Conservation (phyloP, 2,329 filamentous ascomycete species). For the Ampelomyces quisqualis region DNA sequence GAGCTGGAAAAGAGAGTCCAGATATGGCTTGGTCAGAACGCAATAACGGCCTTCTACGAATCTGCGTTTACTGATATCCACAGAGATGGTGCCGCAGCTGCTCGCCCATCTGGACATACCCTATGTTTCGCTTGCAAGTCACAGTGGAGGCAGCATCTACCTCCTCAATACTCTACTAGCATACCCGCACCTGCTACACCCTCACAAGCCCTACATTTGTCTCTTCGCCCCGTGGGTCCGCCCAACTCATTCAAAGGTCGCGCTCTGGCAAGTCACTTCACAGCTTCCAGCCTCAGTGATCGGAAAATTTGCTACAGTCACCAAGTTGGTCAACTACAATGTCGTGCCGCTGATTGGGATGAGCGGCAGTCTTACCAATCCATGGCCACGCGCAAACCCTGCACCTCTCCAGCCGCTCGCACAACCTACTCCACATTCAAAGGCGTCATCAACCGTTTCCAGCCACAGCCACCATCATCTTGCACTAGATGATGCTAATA, state of each 20-base stretch:
- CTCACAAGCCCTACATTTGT: constrained; percentile 27
- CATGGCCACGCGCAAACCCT: constrained; percentile 8
- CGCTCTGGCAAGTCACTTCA: constrained; percentile 21
- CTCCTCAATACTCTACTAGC: constrained; percentile 31
- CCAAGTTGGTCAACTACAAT: constrained; percentile 26
- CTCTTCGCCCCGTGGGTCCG: constrained; percentile 41
- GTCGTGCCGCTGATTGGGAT: constrained; percentile 24
- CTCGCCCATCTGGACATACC: constrained; percentile 30
- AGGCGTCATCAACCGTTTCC: constrained; percentile 3
- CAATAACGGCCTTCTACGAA: not conserved
- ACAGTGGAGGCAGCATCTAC: constrained; percentile 37
- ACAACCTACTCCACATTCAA: constrained; percentile 4
- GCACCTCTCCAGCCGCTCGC: constrained; percentile 15
- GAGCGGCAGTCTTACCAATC: constrained; percentile 20
- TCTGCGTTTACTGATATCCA: constrained; percentile 1
- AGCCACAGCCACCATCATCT: not conserved
- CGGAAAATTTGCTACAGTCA: constrained; percentile 24
- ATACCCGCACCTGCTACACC: constrained; percentile 31
- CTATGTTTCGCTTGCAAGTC: constrained; percentile 36
- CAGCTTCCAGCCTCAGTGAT: constrained; percentile 30
- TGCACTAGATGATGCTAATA: constrained; percentile 17
- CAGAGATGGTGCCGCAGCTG: constrained; percentile 35
- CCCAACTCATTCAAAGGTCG: constrained; percentile 27
- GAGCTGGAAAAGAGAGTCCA: constrained; percentile 25
- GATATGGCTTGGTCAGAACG: constrained; percentile 29